Percentiles rank a stretch among this genome's conserved stretches.
These are phyloP conservation scores for Gryganskiella cystojenkinii DNA, from an alignment of 192 early-diverging fungal genomes.

Conservation along the genomic window DNA sequence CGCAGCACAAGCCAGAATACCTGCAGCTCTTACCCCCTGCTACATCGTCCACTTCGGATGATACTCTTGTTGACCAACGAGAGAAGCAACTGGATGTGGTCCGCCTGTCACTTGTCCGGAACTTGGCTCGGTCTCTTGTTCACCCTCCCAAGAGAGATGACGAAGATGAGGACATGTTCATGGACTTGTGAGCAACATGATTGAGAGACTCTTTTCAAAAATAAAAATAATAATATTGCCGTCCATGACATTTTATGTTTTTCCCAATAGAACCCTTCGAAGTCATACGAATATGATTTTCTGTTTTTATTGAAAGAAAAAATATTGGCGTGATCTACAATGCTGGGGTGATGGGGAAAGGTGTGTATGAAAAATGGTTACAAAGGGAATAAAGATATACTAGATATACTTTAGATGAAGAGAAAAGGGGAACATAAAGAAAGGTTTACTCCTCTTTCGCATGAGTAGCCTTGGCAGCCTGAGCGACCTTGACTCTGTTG, in stretches of 20 bases:
- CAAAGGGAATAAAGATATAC: too few species aligned
- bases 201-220: background rate
- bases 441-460: conserved; percentile 14
- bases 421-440: background rate
- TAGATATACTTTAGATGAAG: too few species aligned
- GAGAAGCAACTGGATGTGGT: conserved; percentile 26
- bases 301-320: too few species aligned
- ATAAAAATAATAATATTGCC: background rate
- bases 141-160: conserved; percentile 18
- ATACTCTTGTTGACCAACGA: conserved; percentile 16
- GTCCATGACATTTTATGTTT: too few species aligned
- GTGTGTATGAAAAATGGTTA: too few species aligned
- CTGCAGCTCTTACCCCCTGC: conserved; percentile 28
- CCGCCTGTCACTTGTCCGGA: conserved; percentile 34
- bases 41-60: background rate
- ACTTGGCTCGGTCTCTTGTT: conserved; percentile 36
- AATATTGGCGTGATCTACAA: too few species aligned
- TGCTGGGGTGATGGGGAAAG: too few species aligned
- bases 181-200: too few species aligned
- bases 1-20: conserved; percentile 43
- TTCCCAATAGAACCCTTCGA: too few species aligned
- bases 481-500: conserved; percentile 17
- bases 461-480: conserved; percentile 3
- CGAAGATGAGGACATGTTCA: background rate
- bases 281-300: too few species aligned